Conservation (phyloP, 2,329 filamentous ascomycete genomes). For the Aspergillus aculeatinus region DNA sequence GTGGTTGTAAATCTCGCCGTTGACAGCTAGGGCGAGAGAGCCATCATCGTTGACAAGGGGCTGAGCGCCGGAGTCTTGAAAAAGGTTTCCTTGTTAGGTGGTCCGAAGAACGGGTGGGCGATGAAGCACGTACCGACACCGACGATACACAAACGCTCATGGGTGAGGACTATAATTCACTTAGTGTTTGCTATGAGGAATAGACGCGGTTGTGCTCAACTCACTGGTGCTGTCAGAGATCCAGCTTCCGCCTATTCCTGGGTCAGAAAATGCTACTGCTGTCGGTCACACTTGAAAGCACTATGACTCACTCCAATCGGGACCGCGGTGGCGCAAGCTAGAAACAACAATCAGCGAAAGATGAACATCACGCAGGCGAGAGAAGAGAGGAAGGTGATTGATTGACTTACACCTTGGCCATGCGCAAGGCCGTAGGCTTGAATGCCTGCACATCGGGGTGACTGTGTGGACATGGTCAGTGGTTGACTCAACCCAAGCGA, state of each 20-base stretch:
- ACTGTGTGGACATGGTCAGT: constrained; percentile 39
- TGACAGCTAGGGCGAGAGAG: constrained; percentile 88
- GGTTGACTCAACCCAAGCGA: constrained; percentile 3
- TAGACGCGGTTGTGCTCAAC: constrained; percentile 28
- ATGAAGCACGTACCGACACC: constrained; percentile 70
- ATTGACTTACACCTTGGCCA: constrained; percentile 82
- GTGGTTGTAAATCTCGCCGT: constrained; percentile 99
- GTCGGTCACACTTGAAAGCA: constrained; percentile 12
- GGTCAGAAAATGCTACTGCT: constrained; percentile 21
- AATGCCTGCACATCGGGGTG: constrained; percentile 95
- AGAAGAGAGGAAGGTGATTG: background rate
- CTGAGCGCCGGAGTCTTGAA: constrained; percentile 85
- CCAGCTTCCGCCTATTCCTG: constrained; percentile 73
- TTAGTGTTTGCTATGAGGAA: constrained; percentile 17
- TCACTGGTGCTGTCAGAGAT: constrained; percentile 88
- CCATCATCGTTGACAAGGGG: constrained; percentile 90
- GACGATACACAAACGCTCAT: constrained; percentile 97
- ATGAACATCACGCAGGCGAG: background rate
- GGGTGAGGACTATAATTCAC: constrained; percentile 71
- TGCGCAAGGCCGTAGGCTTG: constrained; percentile 89
- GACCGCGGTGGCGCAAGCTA: constrained; percentile 91
- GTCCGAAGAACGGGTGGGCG: constrained; percentile 9
- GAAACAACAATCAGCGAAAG: constrained; percentile 37
- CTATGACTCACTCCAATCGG: constrained; percentile 87
- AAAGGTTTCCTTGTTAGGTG: constrained; percentile 12